Evolutionary conservation across 305 asterid species (phyloP).

Genomic region (Nicotiana rustica): DNA sequence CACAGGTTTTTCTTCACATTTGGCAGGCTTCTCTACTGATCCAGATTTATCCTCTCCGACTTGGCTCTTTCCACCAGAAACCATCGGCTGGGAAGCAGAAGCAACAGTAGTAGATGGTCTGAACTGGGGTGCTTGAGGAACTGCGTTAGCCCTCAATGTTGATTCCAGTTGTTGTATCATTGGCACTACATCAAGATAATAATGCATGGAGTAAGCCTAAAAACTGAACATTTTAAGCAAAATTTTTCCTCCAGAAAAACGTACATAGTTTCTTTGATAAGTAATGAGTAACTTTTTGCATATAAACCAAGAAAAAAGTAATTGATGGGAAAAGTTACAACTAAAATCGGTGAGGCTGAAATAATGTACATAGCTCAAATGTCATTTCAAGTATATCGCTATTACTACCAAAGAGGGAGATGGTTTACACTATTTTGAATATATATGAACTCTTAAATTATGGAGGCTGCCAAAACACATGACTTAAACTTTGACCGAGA

Average conservation of each 20-base stretch:
- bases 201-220: not conserved
- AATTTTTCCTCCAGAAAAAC: not conserved
- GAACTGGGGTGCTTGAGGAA: conserved; percentile 91
- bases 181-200: conserved; percentile 73
- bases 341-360: not conserved
- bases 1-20: conserved; percentile 3
- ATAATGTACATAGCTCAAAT: not conserved
- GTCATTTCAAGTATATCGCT: not conserved
- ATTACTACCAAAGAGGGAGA: not conserved
- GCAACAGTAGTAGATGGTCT: conserved; percentile 51
- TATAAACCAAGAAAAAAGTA: not conserved
- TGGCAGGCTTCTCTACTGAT: conserved; percentile 31
- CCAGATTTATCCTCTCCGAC: conserved; percentile 38
- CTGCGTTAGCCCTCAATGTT: conserved; percentile 81
- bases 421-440: not conserved
- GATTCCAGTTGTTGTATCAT: conserved; percentile 91
- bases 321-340: not conserved
- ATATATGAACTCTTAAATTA: not conserved
- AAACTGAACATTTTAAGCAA: not conserved
- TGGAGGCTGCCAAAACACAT: not conserved
- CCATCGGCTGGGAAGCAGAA: conserved; percentile 46
- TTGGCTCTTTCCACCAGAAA: conserved; percentile 37
- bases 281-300: not conserved
- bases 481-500: not conserved
- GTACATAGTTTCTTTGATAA: not conserved